Base-by-base conservation (phyloP, 192 early-diverging fungal species). In the Funneliformis mosseae region DNA sequence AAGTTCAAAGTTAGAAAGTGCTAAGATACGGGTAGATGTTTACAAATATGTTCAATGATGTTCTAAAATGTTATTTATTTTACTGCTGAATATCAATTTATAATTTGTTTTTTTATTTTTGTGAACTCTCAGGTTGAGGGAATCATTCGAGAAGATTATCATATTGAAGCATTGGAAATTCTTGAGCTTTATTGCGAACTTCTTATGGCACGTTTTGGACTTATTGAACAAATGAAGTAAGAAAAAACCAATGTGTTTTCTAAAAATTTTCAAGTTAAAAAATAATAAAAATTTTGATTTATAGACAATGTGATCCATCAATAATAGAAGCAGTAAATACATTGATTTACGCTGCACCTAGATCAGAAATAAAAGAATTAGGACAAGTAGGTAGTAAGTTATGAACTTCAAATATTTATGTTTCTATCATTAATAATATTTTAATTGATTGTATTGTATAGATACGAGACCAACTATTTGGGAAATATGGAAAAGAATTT, bases 91-190 rank as follows among this genome's bases (percentile, higher is more conserved):
- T 66, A 45, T 27, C n/a, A 33, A 33, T 12, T 2, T 11, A 64
- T n/a, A 41, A 21, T 43, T 60, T 78, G 61, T 11, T 11, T 55
- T 42, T 46, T n/a, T n/a, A n/a, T n/a, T 62, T 16, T 18, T 91
- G 50, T 59, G 12, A 21, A 10, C n/a, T 72, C 12, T 1, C 74
- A 86, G 85, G 85, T 86, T 6, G 97, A 99, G 76, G 89, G 93
- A 81, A 95, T 99, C 68, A 99, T 99, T 74, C 92, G 97, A 21
- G 97, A 98, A 76, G 97, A 99, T 87, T 93, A 94, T 69, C 88
- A 89, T 73, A 88, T 93, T n/a, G 97, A 99, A 83, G 97, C 95
- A 3, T 83, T 98, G 87, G 97, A 99, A 83, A 94, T 97, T 46
- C 85, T 98, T 48, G 95, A 97, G 82, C 90, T 97, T 27, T 96